phyloP scores from a whole-genome alignment of 2,329 filamentous ascomycete genomes.

The Fusarium palustre region DNA sequence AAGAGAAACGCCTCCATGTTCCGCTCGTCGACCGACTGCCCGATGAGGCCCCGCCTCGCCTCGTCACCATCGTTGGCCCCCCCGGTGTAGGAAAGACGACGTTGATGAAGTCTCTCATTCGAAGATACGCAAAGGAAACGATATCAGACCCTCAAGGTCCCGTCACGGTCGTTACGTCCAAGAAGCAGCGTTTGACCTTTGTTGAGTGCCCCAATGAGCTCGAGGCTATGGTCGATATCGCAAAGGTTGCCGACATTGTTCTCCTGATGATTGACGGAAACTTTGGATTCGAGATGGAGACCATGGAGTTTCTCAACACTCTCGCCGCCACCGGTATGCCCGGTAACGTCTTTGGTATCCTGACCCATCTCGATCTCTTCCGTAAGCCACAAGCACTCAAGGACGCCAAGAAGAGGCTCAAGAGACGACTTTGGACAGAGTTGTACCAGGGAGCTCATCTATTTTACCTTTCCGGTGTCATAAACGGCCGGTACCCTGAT shows the following conservation, averaged over 20 bases:
- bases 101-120: slow-evolving; percentile 91
- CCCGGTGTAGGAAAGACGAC: slow-evolving; percentile 97
- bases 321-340: slow-evolving; percentile 97
- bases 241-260: slow-evolving; percentile 97
- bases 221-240: slow-evolving; percentile 95
- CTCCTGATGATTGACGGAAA: slow-evolving; percentile 99
- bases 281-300: slow-evolving; percentile 99
- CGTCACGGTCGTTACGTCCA: slow-evolving; percentile 95
- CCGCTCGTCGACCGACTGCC: slow-evolving; percentile 95
- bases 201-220: slow-evolving; percentile 97
- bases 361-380: slow-evolving; percentile 96
- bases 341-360: slow-evolving; percentile 95
- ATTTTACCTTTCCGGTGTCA: slow-evolving; percentile 95
- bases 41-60: slow-evolving; percentile 91
- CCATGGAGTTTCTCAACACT: slow-evolving; percentile 98
- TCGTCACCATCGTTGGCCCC: slow-evolving; percentile 94
- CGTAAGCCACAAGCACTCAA: slow-evolving; percentile 91
- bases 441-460: slow-evolving; percentile 96
- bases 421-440: slow-evolving; percentile 96
- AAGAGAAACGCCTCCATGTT: slow-evolving; percentile 96
- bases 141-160: slow-evolving; percentile 90
- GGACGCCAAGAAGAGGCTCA: slow-evolving; percentile 94
- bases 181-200: slow-evolving; percentile 93
- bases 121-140: slow-evolving; percentile 95
- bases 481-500: slow-evolving; percentile 96